A percentile compares a stretch with the other conserved stretches of the same genome.
phyloP scores from a whole-genome alignment of 352 stramenopile genomes.

The Phytophthora lateralis region DNA sequence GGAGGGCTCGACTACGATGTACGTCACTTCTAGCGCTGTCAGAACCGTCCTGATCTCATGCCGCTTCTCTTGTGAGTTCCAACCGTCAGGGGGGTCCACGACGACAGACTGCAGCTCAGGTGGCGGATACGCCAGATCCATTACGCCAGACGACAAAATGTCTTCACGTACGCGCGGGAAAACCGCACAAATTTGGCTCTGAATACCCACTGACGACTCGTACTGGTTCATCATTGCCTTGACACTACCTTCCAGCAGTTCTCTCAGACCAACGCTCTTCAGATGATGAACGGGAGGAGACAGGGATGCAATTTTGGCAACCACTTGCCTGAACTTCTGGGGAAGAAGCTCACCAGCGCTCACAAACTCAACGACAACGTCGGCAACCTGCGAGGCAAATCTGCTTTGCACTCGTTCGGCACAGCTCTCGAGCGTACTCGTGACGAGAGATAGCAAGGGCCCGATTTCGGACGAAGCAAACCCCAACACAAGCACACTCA shows the following conservation, averaged over 20 bases:
- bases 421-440: conserved; percentile 34
- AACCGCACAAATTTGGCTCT: conserved; percentile 33
- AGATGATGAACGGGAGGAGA: conserved; percentile 30
- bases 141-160: conserved; percentile 36
- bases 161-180: conserved; percentile 35
- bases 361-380: conserved; percentile 35
- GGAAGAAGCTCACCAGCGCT: conserved; percentile 18
- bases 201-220: conserved; percentile 30
- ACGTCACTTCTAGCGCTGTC: conserved; percentile 35
- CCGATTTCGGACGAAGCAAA: conserved; percentile 42
- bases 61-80: conserved; percentile 44
- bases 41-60: conserved; percentile 37
- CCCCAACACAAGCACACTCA: conserved; percentile 48
- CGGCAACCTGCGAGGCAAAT: conserved; percentile 25
- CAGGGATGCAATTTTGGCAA: conserved; percentile 34
- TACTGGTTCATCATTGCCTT: conserved; percentile 41
- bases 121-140: conserved; percentile 36
- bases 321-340: conserved; percentile 33
- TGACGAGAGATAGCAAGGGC: conserved; percentile 18
- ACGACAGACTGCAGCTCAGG: conserved; percentile 57
- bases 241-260: conserved; percentile 48
- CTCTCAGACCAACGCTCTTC: conserved; percentile 42
- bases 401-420: conserved; percentile 34
- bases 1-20: conserved; percentile 20
- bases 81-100: conserved; percentile 33